Evolutionary conservation across 1,284 basidiomycete species (phyloP).

Genomic region (Tilletia indica): DNA sequence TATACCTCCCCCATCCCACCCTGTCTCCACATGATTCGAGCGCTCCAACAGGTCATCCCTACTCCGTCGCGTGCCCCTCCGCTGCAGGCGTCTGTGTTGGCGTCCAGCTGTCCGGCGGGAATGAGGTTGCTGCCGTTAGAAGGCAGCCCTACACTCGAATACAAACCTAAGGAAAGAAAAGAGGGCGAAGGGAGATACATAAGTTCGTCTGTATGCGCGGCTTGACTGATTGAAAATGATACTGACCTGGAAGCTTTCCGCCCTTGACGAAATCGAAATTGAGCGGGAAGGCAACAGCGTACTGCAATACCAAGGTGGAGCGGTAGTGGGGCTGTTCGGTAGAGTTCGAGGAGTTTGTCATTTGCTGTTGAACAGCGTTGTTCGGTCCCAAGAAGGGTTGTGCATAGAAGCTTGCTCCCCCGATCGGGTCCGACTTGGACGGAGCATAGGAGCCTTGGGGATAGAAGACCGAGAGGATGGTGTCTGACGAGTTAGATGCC

Average conservation of each 20-base stretch:
- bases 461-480: conserved; percentile 8
- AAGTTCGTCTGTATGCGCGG: neutral
- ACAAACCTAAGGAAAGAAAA: neutral
- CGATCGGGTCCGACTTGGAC: conserved; percentile 4
- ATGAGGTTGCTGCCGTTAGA: conserved; percentile 1
- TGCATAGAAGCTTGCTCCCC: neutral
- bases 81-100: conserved; percentile 19
- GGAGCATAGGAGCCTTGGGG: neutral
- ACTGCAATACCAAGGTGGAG: conserved; percentile 30
- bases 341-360: neutral
- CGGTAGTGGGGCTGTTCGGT: neutral
- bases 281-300: conserved; percentile 56
- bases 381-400: neutral
- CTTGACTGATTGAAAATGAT: conserved; percentile 23
- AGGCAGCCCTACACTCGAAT: conserved; percentile 14
- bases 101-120: conserved; percentile 11
- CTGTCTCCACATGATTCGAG: conserved; percentile 57
- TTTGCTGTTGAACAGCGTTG: neutral
- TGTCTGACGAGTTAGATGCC: neutral
- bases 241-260: conserved; percentile 58
- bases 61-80: conserved; percentile 48
- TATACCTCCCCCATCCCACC: conserved; percentile 23
- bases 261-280: conserved; percentile 57
- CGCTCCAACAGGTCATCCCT: conserved; percentile 56
- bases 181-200: neutral